Conservation (phyloP, 768 basidiomycete species). For the Strobilomyces dryophilus region DNA sequence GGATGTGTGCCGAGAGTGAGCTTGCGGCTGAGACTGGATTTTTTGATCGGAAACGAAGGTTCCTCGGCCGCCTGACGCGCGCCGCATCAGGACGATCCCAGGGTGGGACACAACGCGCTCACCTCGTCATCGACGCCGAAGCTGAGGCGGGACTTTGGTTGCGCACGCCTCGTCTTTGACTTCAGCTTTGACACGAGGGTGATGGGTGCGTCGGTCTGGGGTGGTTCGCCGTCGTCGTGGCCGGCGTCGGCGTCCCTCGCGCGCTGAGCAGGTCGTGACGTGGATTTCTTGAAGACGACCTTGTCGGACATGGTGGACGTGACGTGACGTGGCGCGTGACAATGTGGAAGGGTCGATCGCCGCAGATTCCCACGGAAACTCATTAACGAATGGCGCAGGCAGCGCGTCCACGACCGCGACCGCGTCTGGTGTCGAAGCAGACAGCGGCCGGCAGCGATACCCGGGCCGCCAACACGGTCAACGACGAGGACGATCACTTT, state of each 20-base stretch:
- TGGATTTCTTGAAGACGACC: slow-evolving; percentile 43
- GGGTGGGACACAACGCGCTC: slow-evolving; percentile 19
- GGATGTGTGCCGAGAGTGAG: slow-evolving; percentile 53
- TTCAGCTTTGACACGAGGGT: slow-evolving; percentile 64
- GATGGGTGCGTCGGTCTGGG: slow-evolving; percentile 44
- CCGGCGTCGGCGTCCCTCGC: slow-evolving; percentile 35
- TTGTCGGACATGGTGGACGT: slow-evolving; percentile 21
- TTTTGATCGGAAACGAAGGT: slow-evolving; percentile 76
- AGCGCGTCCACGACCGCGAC: slow-evolving; percentile 48
- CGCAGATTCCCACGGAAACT: slow-evolving; percentile 28
- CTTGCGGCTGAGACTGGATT: slow-evolving; percentile 70
- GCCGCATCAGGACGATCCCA: slow-evolving; percentile 25
- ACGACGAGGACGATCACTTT: slow-evolving; percentile 68
- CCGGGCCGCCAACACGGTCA: slow-evolving; percentile 12
- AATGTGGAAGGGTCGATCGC: neutral
- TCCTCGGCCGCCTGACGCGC: slow-evolving; percentile 47
- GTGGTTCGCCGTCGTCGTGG: slow-evolving; percentile 23
- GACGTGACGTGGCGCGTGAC: slow-evolving; percentile 26
- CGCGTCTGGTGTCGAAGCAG: slow-evolving; percentile 38
- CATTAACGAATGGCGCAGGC: slow-evolving; percentile 19
- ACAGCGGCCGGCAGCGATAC: slow-evolving; percentile 2
- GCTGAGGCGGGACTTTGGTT: slow-evolving; percentile 66
- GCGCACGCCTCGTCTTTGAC: slow-evolving; percentile 63
- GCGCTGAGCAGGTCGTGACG: slow-evolving; percentile 37
- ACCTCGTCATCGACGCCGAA: slow-evolving; percentile 75